Evolutionary conservation across 495 filamentous ascomycete species (phyloP), one percentile per base, ranked within the genome.

Genomic region (Lophium mytilinum): DNA sequence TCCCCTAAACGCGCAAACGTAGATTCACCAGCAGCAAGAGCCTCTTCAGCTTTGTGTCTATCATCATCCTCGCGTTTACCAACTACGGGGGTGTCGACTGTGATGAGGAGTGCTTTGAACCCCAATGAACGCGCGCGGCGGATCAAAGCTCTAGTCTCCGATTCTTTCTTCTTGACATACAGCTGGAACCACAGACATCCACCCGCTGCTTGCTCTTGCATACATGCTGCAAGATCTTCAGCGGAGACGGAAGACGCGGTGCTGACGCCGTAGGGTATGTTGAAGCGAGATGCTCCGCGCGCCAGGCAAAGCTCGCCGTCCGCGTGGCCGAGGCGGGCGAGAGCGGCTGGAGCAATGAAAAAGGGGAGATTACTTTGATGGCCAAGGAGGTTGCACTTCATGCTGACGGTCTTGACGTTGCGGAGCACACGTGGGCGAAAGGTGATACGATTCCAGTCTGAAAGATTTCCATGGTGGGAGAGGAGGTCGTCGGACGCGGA

Each of bases 31-130:
- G 53, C 59, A n/a, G 60, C 60, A n/a, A 62, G 17, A 17, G 56
- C 57, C 18, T 61, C 61, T 34, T 67, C 64, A 3, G 57, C 58
- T 19, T 64, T 53, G n/a, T 69, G 50, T 9, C 69, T 52, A 48
- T 71, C 66, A 53, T 73, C 71, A 10, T 66, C 65, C 47, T 71
- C 68, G 10, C 70, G 57, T 54, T 72, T 71, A 2, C 64, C 67
- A 0, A 68, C 62, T 3, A 71, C 69, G 8, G 71, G 55, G 9
- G 68, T 62, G 45, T 73, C 71, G 35, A 68, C 69, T 4, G 71
- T 73, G 10, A 73, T 55, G 56, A 68, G 66, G 3, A 73, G 42
- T 19, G 69, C 71, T 50, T 67, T 67, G 47, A 68, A 62, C 21
- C 68, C 52, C 15, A 60, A 21, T 5, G 47, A 43, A 17, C 54